Evolutionary conservation across 2,329 filamentous ascomycete genomes (phyloP), one percentile per base, ranked within the genome.

Genomic region (Aureobasidium lini): DNA sequence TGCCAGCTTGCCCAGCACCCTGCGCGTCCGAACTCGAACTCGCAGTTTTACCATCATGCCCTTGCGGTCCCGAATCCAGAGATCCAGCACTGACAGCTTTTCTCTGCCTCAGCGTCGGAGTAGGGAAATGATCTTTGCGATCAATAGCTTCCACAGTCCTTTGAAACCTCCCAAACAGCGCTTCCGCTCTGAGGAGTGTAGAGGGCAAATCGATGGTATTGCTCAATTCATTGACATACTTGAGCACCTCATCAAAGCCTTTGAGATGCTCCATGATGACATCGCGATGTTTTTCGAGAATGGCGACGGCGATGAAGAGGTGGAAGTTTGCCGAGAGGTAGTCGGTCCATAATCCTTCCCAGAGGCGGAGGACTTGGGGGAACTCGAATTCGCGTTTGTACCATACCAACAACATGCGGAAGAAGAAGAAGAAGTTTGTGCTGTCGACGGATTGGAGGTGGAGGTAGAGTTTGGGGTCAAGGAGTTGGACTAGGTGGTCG

Each of bases 391-490:
- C 94, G 49, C 94, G 87, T 78, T 99, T 99, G 74, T 94, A 99
- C 94, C 94, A 99, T 9, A 99, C 94, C 1, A 99, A 80, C 36
- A 99, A 80, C 94, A 97, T 97, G 62, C 94, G 89, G 83, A 97
- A 99, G 79, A 99, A 97, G 79, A 99, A 99, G 76, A 99, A 99
- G 75, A 99, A 99, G 72, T 99, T 99, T 28, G 94, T 99, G 68
- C 89, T 95, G 68, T 99, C 95, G 18, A 92, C 89, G 15, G 83
- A 86, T 72, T 95, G 85, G 0, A 99, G 83, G 67, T 99, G 94
- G 1, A 89, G 80, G 74, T 96, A 97, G 7, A 99, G 84, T 70
- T 91, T 89, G 0, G 95, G 94, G 66, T 99, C 94, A 85, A 99
- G 92, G 60, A 99, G 89, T 70, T 95, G 91, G 11, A 97, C 91